These are phyloP conservation scores for Mortierella antarctica DNA, from an alignment of 192 early-diverging fungal genomes.

Conservation along the genomic window DNA sequence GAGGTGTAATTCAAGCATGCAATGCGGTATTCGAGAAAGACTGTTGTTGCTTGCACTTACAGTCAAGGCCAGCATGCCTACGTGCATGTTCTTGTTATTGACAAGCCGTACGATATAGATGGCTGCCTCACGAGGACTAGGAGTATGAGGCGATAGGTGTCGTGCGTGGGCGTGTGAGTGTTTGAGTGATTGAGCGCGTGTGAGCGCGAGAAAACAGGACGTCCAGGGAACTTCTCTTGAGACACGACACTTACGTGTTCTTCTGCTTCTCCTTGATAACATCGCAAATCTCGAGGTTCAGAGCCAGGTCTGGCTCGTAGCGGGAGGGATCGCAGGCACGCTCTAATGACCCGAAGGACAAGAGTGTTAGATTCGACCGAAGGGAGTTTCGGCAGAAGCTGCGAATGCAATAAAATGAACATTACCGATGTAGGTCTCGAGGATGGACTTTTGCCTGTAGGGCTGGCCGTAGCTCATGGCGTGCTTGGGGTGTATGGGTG, in stretches of 20 bases:
- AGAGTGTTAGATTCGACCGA: neutral
- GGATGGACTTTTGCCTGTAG: slow-evolving; percentile 26
- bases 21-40: neutral
- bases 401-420: neutral
- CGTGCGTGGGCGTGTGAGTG: neutral
- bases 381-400: neutral
- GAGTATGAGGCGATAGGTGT: neutral
- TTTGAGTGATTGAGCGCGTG: neutral
- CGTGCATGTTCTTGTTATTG: slow-evolving; percentile 68
- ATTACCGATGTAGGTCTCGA: slow-evolving; percentile 51
- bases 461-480: slow-evolving; percentile 22
- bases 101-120: slow-evolving; percentile 72
- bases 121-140: slow-evolving; percentile 82
- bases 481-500: neutral
- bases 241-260: slow-evolving; percentile 68
- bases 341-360: slow-evolving; percentile 60
- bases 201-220: neutral
- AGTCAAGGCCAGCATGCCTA: slow-evolving; percentile 72
- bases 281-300: slow-evolving; percentile 97
- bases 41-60: slow-evolving; percentile 43
- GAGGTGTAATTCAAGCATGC: neutral
- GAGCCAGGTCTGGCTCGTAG: slow-evolving; percentile 80
- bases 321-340: slow-evolving; percentile 80
- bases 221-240: neutral
- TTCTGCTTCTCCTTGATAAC: slow-evolving; percentile 92